phyloP scores from a whole-genome alignment of 2,329 filamentous ascomycete species.

The Aspergillus ochraceoroseus region DNA sequence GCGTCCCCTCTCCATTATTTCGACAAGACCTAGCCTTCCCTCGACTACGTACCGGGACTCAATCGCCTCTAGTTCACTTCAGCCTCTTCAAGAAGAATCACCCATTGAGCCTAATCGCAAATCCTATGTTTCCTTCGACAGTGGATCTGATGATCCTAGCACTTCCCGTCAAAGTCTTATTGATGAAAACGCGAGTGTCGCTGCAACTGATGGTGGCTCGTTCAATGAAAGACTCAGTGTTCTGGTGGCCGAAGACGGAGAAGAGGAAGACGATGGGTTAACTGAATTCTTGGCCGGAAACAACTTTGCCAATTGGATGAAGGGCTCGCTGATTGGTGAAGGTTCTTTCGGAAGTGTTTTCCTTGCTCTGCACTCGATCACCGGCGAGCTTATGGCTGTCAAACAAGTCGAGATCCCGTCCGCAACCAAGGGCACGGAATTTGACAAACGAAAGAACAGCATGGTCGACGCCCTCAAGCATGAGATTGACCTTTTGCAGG shows the following conservation, averaged over 20 bases:
- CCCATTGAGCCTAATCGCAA: conserved; percentile 82
- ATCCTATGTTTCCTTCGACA: conserved; percentile 76
- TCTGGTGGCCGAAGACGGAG: conserved; percentile 82
- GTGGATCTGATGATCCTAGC: conserved; percentile 67
- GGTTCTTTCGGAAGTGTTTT: conserved; percentile 96
- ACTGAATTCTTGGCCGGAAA: conserved; percentile 86
- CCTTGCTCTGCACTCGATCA: conserved; percentile 88
- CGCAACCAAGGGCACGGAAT: conserved; percentile 68
- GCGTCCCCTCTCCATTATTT: conserved; percentile 55
- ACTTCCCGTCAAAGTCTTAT: conserved; percentile 75
- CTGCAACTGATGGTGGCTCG: conserved; percentile 61
- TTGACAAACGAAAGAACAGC: conserved; percentile 86
- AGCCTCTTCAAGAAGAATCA: conserved; percentile 87
- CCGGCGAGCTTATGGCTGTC: conserved; percentile 93
- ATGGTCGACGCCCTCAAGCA: conserved; percentile 98
- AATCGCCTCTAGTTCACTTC: conserved; percentile 79
- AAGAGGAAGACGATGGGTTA: conserved; percentile 84
- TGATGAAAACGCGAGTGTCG: conserved; percentile 70
- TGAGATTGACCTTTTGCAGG: conserved; percentile 88
- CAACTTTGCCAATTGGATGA: conserved; percentile 99
- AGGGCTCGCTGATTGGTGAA: conserved; percentile 92
- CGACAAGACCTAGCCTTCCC: conserved; percentile 51
- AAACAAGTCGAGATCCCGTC: conserved; percentile 95
- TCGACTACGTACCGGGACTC: conserved; percentile 74
- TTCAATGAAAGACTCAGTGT: conserved; percentile 77